Evolutionary conservation across 202 grass and related monocot species (phyloP).

Genomic region (Hordeum pubiflorum): DNA sequence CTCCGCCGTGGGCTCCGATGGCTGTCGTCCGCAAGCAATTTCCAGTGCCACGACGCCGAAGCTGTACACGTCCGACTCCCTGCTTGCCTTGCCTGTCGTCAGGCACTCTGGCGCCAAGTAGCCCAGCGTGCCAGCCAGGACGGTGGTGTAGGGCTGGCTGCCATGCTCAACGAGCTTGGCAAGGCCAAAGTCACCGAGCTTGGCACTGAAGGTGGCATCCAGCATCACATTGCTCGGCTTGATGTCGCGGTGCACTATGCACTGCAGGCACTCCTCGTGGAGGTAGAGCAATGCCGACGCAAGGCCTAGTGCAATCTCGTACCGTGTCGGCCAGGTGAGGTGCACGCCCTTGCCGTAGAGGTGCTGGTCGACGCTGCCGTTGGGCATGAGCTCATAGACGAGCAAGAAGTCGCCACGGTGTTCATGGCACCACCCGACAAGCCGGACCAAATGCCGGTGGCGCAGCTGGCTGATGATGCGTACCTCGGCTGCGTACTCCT

Average conservation of each 20-base stretch:
- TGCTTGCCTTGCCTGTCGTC: conserved; percentile 53
- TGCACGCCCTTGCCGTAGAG: conserved; percentile 36
- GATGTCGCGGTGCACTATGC: conserved; percentile 64
- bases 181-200: conserved; percentile 74
- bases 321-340: conserved; percentile 44
- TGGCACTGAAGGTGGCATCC: conserved; percentile 59
- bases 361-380: conserved; percentile 70
- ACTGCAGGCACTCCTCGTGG: conserved; percentile 56
- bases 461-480: conserved; percentile 80
- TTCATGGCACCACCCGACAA: conserved; percentile 82
- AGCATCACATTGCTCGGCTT: conserved; percentile 87
- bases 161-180: conserved; percentile 59
- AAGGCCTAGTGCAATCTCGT: conserved; percentile 47
- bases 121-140: conserved; percentile 55
- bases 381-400: conserved; percentile 79
- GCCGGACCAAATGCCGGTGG: conserved; percentile 60
- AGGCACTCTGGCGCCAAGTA: conserved; percentile 72
- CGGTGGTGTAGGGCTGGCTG: conserved; percentile 46
- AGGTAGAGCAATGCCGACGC: conserved; percentile 72
- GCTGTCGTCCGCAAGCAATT: conserved; percentile 57
- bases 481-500: conserved; percentile 74
- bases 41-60: conserved; percentile 65
- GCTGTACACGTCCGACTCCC: conserved; percentile 66
- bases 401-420: conserved; percentile 55
- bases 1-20: conserved; percentile 26